A percentile compares a stretch with the other conserved stretches of the same genome.
phyloP scores from a whole-genome alignment of 2,329 filamentous ascomycete species.

The Trichoderma sp. region DNA sequence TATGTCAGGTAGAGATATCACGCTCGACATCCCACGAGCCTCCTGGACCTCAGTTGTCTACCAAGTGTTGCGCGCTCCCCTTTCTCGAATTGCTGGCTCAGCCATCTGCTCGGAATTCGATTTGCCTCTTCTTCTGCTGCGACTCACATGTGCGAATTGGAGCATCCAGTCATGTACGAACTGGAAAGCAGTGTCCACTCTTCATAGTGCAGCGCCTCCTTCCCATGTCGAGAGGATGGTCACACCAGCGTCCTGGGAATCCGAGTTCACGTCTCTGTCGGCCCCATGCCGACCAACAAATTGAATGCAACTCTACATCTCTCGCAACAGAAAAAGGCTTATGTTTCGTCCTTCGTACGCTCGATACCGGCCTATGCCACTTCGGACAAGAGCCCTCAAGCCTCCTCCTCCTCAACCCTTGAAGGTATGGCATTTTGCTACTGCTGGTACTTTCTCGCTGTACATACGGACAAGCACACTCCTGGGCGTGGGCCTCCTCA shows the following conservation, averaged over 20 bases:
- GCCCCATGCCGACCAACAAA: neutral
- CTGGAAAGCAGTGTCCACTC: neutral
- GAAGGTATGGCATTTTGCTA: neutral
- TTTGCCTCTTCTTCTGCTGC: neutral
- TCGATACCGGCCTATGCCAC: neutral
- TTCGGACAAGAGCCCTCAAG: neutral
- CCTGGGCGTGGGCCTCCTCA: neutral
- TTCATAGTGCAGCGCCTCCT: neutral
- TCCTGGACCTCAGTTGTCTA: neutral
- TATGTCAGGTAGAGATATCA: neutral
- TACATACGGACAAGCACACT: neutral
- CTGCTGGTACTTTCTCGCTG: too few relatives aligned
- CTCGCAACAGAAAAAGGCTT: neutral
- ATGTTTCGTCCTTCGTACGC: too few relatives aligned
- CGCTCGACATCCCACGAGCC: neutral
- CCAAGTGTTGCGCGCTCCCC: neutral
- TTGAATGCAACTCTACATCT: neutral
- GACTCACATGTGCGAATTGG: neutral
- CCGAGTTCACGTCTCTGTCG: neutral
- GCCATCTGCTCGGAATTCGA: neutral
- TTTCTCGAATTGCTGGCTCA: neutral
- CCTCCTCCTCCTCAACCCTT: neutral
- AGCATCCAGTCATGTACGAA: neutral
- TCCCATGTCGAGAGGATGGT: constrained; percentile 5
- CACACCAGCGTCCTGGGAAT: neutral